A percentile compares a stretch with the other conserved stretches of the same genome.
Evolutionary conservation across 371 early-diverging fungal species (phyloP).

Genomic region (Actinomortierella ambigua): DNA sequence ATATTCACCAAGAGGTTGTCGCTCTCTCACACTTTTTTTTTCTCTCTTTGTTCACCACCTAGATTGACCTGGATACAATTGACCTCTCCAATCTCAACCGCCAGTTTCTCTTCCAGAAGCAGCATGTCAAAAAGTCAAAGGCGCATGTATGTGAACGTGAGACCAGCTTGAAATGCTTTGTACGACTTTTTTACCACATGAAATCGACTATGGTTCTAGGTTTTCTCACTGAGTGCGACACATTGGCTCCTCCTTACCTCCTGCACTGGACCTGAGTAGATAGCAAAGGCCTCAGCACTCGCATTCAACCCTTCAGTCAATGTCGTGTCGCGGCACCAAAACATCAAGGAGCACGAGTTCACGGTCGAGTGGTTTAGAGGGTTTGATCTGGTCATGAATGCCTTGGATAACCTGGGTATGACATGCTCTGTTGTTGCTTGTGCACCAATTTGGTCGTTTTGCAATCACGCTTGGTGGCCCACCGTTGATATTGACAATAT

Average conservation of each 20-base stretch:
- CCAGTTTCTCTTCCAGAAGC: slow-evolving; percentile 95
- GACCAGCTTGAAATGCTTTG: not conserved
- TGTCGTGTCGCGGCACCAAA: slow-evolving; percentile 81
- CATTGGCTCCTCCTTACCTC: not conserved
- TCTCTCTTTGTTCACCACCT: slow-evolving; percentile 1
- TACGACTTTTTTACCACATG: not conserved
- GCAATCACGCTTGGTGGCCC: too few relatives aligned
- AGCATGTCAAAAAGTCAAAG: slow-evolving; percentile 95
- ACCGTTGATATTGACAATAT: not conserved
- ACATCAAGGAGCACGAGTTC: slow-evolving; percentile 85
- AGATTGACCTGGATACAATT: slow-evolving; percentile 98
- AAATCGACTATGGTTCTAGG: not conserved
- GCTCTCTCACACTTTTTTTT: not conserved
- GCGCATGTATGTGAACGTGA: slow-evolving; percentile 61
- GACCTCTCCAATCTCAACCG: slow-evolving; percentile 98
- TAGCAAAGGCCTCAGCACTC: slow-evolving; percentile 78
- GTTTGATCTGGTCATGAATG: slow-evolving; percentile 97
- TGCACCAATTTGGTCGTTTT: too few relatives aligned
- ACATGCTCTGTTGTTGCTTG: not conserved
- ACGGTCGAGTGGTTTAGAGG: slow-evolving; percentile 87
- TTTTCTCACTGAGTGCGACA: not conserved
- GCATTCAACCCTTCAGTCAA: slow-evolving; percentile 82
- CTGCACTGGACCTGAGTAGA: too few relatives aligned
- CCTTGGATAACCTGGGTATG: slow-evolving; percentile 96
- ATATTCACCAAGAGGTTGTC: too few relatives aligned